Evolutionary conservation across 2,329 filamentous ascomycete genomes (phyloP), one percentile per base, ranked within the genome.

Genomic region (Aspergillus fumigatiaffinis): DNA sequence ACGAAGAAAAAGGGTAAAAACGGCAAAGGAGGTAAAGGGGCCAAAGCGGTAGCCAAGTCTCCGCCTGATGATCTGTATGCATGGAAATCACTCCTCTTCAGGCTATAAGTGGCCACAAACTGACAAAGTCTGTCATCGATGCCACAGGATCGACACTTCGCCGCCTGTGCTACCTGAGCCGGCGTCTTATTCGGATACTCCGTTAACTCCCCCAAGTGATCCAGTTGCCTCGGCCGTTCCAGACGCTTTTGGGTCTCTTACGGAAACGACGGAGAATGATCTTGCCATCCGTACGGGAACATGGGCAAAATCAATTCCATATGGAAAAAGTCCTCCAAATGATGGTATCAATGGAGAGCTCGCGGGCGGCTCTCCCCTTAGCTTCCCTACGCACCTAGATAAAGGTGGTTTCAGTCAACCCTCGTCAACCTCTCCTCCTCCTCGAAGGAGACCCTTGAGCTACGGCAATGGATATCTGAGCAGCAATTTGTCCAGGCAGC

Each of bases 231-330:
- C 75, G 7, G 75, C 76, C 12, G 69, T 72, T n/a, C 67, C 77
- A 49, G 71, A 74, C 58, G 71, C 71, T 17, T 65, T 77, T 17
- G 73, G 66, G 21, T 68, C 72, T 14, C 61, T 74, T 29, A 63
- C 61, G 50, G 67, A 68, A 26, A 63, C 67, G 17, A 63, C 65
- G 6, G 71, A 72, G 21, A 71, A 68, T 46, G 73, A 77, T 50
- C 66, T 74, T 7, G 65, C 64, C 32, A 64, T 67, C 44, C 68
- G 74, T 47, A 78, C 76, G 4, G 73, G 73, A 62, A 75, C 71
- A n/a, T 79, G 77, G 77, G 72, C 76, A 38, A 72, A 73, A 53
- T 72, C 74, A 12, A 71, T 79, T n/a, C 75, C 77, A 0, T 77
- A 72, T 63, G 74, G 76, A 23, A 76, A 75, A 54, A 79, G 75